Evolutionary conservation across 768 basidiomycete genomes (phyloP).

Genomic region (Artomyces pyxidatus): DNA sequence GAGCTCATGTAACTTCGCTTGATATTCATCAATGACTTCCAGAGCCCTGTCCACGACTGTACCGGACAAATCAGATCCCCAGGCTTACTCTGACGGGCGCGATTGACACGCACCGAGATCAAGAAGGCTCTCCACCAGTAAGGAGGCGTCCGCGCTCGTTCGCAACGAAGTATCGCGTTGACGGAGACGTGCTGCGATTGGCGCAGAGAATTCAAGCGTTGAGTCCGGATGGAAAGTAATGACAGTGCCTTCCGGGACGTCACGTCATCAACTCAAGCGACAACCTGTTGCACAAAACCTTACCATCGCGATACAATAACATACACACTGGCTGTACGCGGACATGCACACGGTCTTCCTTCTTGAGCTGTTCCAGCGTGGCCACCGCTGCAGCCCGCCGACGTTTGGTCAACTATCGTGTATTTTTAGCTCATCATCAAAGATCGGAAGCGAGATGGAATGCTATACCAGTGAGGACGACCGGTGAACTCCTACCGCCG

Average conservation of each 20-base stretch:
- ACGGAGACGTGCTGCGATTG: constrained; percentile 50
- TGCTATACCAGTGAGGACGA: constrained; percentile 5
- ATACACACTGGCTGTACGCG: constrained; percentile 57
- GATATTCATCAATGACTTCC: constrained; percentile 63
- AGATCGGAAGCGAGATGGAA: background rate
- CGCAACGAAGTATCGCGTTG: constrained; percentile 54
- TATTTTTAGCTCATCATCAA: background rate
- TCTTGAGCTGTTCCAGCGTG: constrained; percentile 32
- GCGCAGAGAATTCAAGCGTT: constrained; percentile 40
- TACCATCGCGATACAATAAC: constrained; percentile 60
- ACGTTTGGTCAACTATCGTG: constrained; percentile 29
- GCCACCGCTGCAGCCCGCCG: constrained; percentile 18
- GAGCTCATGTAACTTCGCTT: constrained; percentile 50
- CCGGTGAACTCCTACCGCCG: constrained; percentile 14
- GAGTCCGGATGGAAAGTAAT: constrained; percentile 48
- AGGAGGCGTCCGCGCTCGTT: constrained; percentile 54
- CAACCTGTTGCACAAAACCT: constrained; percentile 8
- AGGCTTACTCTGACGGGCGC: background rate
- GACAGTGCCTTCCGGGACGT: constrained; percentile 41
- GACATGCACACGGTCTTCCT: constrained; percentile 52
- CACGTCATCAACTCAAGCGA: background rate
- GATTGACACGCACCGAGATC: constrained; percentile 35
- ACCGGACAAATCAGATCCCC: background rate
- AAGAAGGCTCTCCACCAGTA: constrained; percentile 61
- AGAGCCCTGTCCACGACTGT: constrained; percentile 62